These are phyloP conservation scores for Sclerotinia sclerotiorum DNA, from an alignment of 2,329 filamentous ascomycete species.

Conservation along the genomic window DNA sequence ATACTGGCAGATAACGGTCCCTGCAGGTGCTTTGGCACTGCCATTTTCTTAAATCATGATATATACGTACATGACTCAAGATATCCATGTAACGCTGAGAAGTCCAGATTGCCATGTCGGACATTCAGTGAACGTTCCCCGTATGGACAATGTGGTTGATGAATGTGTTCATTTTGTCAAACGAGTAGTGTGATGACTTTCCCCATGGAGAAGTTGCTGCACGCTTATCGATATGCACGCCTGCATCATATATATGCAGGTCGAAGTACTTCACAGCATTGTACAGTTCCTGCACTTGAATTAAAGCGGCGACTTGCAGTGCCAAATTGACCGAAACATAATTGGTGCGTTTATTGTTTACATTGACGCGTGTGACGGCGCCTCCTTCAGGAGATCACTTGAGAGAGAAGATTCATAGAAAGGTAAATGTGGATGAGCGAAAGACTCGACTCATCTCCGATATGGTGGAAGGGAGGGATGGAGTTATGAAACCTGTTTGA, in stretches of 20 bases:
- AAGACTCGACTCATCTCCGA: constrained; percentile 7
- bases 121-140: background rate
- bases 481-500: background rate
- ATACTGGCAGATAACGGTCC: constrained; percentile 1
- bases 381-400: background rate
- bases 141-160: background rate
- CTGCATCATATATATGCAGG: background rate
- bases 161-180: background rate
- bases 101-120: background rate
- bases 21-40: background rate
- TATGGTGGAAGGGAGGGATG: background rate
- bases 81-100: background rate
- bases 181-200: background rate
- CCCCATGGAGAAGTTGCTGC: background rate
- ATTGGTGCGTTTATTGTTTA: background rate
- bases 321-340: background rate
- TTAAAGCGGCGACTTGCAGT: constrained; percentile 7
- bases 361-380: background rate
- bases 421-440: background rate
- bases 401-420: background rate
- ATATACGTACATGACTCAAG: background rate
- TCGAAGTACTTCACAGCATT: background rate
- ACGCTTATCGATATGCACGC: background rate
- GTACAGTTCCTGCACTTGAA: background rate
- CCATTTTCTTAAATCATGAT: background rate